A percentile compares a stretch with the other conserved stretches of the same genome.
Evolutionary conservation across 768 basidiomycete species (phyloP).

Genomic region (Tulasnella sp.): DNA sequence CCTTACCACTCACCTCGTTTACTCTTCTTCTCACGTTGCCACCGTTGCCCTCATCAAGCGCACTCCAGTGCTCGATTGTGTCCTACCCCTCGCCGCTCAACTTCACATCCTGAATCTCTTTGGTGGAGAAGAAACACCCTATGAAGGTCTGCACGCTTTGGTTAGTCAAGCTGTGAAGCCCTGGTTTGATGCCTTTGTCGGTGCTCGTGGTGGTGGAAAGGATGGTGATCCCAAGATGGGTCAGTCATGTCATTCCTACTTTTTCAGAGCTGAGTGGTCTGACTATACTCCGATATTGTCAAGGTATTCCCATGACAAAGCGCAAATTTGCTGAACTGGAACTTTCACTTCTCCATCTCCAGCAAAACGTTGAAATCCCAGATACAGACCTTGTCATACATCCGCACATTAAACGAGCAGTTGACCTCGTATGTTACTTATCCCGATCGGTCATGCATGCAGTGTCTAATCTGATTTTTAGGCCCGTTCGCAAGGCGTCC

Average conservation of each 20-base stretch:
- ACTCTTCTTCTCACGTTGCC: slow-evolving; percentile 65
- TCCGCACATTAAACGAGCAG: slow-evolving; percentile 74
- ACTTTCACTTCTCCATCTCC: slow-evolving; percentile 81
- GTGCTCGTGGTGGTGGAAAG: slow-evolving; percentile 60
- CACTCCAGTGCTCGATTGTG: slow-evolving; percentile 62
- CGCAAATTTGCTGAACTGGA: slow-evolving; percentile 99
- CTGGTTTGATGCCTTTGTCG: slow-evolving; percentile 97
- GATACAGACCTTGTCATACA: slow-evolving; percentile 90
- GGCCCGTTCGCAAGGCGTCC: slow-evolving; percentile 40
- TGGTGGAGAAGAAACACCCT: slow-evolving; percentile 77
- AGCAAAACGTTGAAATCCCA: slow-evolving; percentile 98
- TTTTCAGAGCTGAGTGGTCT: not conserved
- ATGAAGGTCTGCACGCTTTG: slow-evolving; percentile 89
- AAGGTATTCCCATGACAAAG: slow-evolving; percentile 91
- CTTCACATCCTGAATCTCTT: slow-evolving; percentile 88
- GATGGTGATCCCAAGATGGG: slow-evolving; percentile 77
- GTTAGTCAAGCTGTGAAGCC: slow-evolving; percentile 94
- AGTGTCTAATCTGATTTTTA: slow-evolving; percentile 15
- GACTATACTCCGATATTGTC: slow-evolving; percentile 20
- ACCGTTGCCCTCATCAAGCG: slow-evolving; percentile 95
- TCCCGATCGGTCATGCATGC: slow-evolving; percentile 17
- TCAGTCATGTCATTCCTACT: slow-evolving; percentile 21
- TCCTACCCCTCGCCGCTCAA: slow-evolving; percentile 68
- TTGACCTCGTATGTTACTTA: slow-evolving; percentile 41
- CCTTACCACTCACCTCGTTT: slow-evolving; percentile 59